Base-by-base conservation (phyloP, 2,329 filamentous ascomycete genomes). In the Nothophaeocryptopus gaeumannii region DNA sequence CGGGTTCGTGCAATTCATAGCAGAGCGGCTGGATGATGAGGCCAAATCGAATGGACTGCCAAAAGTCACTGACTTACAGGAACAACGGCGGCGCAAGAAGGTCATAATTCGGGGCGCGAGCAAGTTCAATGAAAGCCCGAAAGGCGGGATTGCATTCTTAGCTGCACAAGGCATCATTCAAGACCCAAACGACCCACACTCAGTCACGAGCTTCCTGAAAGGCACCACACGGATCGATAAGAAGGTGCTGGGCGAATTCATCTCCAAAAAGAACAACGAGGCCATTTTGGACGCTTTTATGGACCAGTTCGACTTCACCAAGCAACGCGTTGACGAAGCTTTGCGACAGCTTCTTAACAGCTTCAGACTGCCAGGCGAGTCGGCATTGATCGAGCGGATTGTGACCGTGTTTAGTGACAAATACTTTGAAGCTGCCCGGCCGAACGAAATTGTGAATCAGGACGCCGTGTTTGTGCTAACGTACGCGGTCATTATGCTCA, bases 401-500 rank as follows among this genome's bases (percentile, higher is more conserved):
- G 82, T 99, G 33, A 90, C 83, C 4, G 83, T 82, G 9, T 99
- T 99, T 68, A 81, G 89, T 0, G 88, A 92, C 58, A 89, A 88
- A 65, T 99, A 95, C 67, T 87, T 86, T 67, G 73, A 79, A 8
- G 82, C 81, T 51, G 82, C 80, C 5, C 79, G 82, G 20, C 85
- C 88, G 0, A 81, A 86, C 46, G 86, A 84, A 15, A 84, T 97
- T 55, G 86, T 84, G 5, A 85, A 95, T 63, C 86, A 88, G 61
- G 93, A 99, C 67, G 84, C 90, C 7, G 84, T 93, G 15, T 99
- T 88, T 63, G 83, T 99, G 40, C 76, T 99, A 44, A 92, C 88
- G 0, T 99, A 99, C 67, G 93, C 91, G 33, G 95, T 96, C 63
- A 96, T 99, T 68, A 90, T 99, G 82, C 76, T 99, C 49, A 99